phyloP scores from a whole-genome alignment of 2,329 filamentous ascomycete genomes.

The Pseudocercospora pini-densiflorae region DNA sequence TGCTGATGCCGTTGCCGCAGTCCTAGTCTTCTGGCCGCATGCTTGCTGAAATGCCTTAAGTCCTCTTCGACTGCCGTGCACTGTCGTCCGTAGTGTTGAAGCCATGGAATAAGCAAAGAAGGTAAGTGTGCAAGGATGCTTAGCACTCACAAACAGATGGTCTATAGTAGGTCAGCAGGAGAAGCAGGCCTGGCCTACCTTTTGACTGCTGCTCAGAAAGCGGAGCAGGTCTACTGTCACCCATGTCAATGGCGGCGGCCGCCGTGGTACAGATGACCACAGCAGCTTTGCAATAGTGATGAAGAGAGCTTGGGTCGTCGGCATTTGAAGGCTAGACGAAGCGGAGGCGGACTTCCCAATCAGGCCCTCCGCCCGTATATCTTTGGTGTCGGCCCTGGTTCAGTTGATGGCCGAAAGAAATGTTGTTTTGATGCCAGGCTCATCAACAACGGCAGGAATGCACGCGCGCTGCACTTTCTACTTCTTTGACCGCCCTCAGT shows the following conservation, averaged over 20 bases:
- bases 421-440: background rate
- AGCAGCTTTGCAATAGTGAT: background rate
- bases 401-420: background rate
- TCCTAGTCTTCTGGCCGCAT: conserved; percentile 15
- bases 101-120: conserved; percentile 13
- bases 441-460: background rate
- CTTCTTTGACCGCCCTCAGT: background rate
- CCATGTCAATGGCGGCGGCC: conserved; percentile 7
- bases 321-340: conserved; percentile 1
- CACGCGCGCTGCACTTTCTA: background rate
- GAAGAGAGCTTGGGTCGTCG: background rate
- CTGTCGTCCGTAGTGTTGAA: conserved; percentile 5
- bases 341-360: background rate
- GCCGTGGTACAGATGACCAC: background rate
- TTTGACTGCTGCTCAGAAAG: background rate
- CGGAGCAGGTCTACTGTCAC: conserved; percentile 10
- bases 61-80: conserved; percentile 17
- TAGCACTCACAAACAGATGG: background rate
- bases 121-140: background rate
- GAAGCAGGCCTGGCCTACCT: background rate
- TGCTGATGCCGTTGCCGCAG: conserved; percentile 30
- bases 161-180: background rate
- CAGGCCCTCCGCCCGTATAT: background rate
- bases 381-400: background rate
- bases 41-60: background rate